Evolutionary conservation across 75 land plant species (phyloP).

Genomic region (Cryptomeria japonica): DNA sequence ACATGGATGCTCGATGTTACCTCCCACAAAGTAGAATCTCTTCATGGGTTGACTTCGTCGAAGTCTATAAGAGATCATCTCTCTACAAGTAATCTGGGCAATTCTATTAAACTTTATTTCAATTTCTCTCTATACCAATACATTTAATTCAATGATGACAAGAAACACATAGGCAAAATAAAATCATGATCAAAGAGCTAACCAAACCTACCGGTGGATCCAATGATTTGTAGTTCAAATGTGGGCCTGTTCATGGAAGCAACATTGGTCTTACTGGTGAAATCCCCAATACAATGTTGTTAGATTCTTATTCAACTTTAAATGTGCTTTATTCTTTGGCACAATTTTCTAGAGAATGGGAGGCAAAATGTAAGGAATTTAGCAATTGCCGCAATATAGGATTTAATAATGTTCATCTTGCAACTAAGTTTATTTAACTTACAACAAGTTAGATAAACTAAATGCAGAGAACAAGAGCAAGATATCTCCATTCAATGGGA

Average conservation of each 20-base stretch:
- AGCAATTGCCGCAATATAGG: too few relatives aligned
- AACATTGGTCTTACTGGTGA: conserved; percentile 41
- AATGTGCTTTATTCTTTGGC: conserved; percentile 32
- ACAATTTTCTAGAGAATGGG: conserved; percentile 40
- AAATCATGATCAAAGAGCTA: conserved; percentile 22
- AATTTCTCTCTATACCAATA: neutral
- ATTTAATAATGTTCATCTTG: too few relatives aligned
- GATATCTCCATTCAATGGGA: conserved; percentile 57
- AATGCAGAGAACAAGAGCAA: neutral
- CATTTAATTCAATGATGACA: neutral
- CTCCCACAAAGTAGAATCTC: conserved; percentile 17
- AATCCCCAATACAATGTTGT: conserved; percentile 46
- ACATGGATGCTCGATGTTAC: conserved; percentile 56
- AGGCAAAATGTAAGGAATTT: conserved; percentile 17
- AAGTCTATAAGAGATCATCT: neutral
- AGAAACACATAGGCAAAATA: conserved; percentile 23
- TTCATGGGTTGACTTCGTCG: conserved; percentile 26
- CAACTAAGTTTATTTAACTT: too few relatives aligned
- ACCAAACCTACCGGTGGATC: conserved; percentile 26
- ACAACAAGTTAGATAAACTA: too few relatives aligned
- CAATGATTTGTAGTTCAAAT: conserved; percentile 25
- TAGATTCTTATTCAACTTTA: conserved; percentile 30
- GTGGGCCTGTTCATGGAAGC: conserved; percentile 43
- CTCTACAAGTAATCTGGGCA: too few relatives aligned
- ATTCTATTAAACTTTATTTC: too few relatives aligned